Evolutionary conservation across 2,329 filamentous ascomycete species (phyloP).

Genomic region (Alternaria panax): DNA sequence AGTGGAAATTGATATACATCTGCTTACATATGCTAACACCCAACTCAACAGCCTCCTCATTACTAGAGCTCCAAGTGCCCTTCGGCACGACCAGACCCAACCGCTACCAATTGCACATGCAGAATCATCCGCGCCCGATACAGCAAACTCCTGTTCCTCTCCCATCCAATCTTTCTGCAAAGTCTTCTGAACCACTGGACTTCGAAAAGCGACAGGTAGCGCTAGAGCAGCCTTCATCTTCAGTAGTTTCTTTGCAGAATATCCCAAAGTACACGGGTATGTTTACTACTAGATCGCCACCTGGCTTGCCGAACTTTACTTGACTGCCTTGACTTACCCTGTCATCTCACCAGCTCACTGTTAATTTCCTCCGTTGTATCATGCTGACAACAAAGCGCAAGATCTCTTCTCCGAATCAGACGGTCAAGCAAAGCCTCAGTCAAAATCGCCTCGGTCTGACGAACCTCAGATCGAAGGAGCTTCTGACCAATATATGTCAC

Average conservation of each 20-base stretch:
- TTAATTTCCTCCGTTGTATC: not conserved
- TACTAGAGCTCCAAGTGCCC: slow-evolving; percentile 8
- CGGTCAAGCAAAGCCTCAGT: not conserved
- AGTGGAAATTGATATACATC: not conserved
- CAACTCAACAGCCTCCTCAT: not conserved
- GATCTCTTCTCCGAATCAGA: not conserved
- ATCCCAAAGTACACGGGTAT: not conserved
- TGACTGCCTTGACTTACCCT: not conserved
- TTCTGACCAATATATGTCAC: not conserved
- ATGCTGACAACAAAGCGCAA: not conserved
- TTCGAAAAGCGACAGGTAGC: not conserved
- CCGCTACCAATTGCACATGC: not conserved
- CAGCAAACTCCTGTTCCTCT: slow-evolving; percentile 5
- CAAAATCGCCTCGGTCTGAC: not conserved
- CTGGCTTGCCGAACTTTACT: not conserved
- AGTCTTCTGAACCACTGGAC: not conserved
- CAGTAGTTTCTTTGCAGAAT: not conserved
- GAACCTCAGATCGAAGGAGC: not conserved
- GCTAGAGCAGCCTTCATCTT: not conserved
- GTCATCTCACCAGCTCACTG: not conserved
- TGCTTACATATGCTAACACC: not conserved
- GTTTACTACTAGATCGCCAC: not conserved
- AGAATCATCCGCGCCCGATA: slow-evolving; percentile 2
- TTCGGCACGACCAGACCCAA: slow-evolving; percentile 4
- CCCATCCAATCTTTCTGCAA: not conserved